These are phyloP conservation scores for Spencermartinsiella ligniputridi DNA, from an alignment of 1,139 yeast species.

Conservation along the genomic window DNA sequence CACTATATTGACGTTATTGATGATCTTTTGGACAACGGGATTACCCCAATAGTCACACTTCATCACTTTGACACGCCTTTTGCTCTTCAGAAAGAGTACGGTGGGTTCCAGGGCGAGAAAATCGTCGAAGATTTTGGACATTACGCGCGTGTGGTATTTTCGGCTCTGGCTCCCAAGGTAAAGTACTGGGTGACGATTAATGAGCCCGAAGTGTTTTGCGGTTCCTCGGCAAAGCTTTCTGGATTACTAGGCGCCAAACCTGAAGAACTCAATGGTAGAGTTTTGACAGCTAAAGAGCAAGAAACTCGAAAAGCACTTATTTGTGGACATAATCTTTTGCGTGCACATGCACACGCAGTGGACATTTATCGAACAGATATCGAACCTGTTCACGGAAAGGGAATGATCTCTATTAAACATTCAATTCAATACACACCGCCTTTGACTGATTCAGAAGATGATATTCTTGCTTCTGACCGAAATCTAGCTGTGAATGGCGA, in stretches of 20 bases:
- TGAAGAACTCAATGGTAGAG: neutral
- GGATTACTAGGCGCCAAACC: neutral
- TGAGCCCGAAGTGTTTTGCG: constrained; percentile 28
- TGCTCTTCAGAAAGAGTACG: constrained; percentile 19
- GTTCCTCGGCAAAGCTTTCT: constrained; percentile 2
- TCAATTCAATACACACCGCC: constrained; percentile 16
- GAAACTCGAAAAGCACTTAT: constrained; percentile 4
- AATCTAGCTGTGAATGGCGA: constrained; percentile 25
- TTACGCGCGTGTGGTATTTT: constrained; percentile 9
- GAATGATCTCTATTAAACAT: constrained; percentile 11
- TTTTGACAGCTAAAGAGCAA: neutral
- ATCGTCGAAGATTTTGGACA: constrained; percentile 12
- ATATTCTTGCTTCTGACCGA: constrained; percentile 29
- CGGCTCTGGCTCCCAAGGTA: constrained; percentile 8
- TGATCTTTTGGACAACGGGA: constrained; percentile 30
- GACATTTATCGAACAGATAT: constrained; percentile 30
- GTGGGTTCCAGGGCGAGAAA: constrained; percentile 10
- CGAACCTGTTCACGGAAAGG: constrained; percentile 18
- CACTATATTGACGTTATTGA: constrained; percentile 36
- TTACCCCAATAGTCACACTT: constrained; percentile 35
- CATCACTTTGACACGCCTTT: constrained; percentile 22
- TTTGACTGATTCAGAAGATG: constrained; percentile 12
- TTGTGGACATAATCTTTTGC: constrained; percentile 26
- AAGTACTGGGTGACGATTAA: constrained; percentile 34
- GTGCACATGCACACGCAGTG: constrained; percentile 29